Base-by-base conservation (phyloP, 345 rosid genomes). In the Populus deltoides region DNA sequence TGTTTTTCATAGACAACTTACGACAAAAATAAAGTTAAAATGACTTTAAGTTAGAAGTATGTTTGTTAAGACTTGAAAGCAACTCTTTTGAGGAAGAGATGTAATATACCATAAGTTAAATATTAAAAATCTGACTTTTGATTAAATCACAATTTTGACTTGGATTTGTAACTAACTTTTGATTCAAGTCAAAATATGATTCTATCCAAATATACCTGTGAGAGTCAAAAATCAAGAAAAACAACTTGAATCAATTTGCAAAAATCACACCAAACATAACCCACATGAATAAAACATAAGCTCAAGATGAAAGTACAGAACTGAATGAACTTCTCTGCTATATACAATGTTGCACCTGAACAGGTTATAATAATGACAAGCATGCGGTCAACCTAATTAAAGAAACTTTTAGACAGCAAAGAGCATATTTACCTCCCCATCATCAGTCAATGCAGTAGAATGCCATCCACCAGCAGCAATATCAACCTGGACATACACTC, bases 391-490 rank as follows among this genome's bases (percentile, higher is more conserved):
- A 49, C 18, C 39, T 35, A 22, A 59, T 70, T 25, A 38, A 70
- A 53, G 66, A 81, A 59, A 41, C 35, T 15, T 35, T 78, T 35
- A 55, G 35, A 66, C 35, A 38, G 36, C 24, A 71, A 76, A 81
- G 70, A 4, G 68, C 61, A 57, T 36, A 33, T 67, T 31, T 87
- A 97, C 99, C 96, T 94, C 96, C 68, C 97, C 96, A 25, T 89
- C 89, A 29, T 86, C 81, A 18, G 99, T 94, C 83, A 97, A 79
- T 22, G 93, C 97, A 77, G 97, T 92, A 70, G 99, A 97, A 85
- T 97, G 99, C 99, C 99, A 97, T 83, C 99, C 99, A 76, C 99
- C 98, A 74, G 94, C 98, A 77, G 98, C 99, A 76, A 97, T 97
- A 87, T 94, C 99, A 89, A 94, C 96, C 99, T 97, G 84, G 51